These are phyloP conservation scores for Cylindricascospora bacillispora DNA, from an alignment of 1,139 yeast genomes.

Conservation along the genomic window DNA sequence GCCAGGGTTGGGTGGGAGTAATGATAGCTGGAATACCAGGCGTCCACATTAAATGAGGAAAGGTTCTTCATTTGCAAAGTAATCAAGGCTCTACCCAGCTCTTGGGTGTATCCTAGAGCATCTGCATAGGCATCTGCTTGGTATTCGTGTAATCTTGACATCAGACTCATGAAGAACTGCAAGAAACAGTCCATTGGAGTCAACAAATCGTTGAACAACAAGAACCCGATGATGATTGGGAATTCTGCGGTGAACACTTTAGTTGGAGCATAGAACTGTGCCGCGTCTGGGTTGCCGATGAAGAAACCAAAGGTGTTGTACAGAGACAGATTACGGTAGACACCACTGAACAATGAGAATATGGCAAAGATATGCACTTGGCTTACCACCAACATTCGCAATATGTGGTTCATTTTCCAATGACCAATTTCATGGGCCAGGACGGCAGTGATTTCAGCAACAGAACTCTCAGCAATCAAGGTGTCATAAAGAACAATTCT, in stretches of 20 bases:
- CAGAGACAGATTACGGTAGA: conserved; percentile 65
- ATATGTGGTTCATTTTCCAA: conserved; percentile 82
- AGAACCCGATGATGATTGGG: conserved; percentile 72
- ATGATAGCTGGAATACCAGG: conserved; percentile 79
- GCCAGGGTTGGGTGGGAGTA: conserved; percentile 84
- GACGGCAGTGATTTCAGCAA: conserved; percentile 80
- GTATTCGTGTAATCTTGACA: conserved; percentile 78
- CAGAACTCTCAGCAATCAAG: conserved; percentile 63
- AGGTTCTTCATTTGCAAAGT: conserved; percentile 69
- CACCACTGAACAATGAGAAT: conserved; percentile 64
- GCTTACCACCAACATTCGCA: conserved; percentile 51
- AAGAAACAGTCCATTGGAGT: conserved; percentile 63
- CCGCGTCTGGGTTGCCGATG: conserved; percentile 12
- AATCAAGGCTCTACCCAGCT: conserved; percentile 61
- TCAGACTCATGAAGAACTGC: conserved; percentile 52
- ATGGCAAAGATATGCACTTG: conserved; percentile 53
- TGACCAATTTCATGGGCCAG: conserved; percentile 97
- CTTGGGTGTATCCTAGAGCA: conserved; percentile 54
- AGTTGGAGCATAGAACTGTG: conserved; percentile 7
- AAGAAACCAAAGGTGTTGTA: conserved; percentile 70
- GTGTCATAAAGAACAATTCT: conserved; percentile 91
- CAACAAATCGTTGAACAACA: conserved; percentile 60
- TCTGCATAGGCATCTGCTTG: conserved; percentile 87
- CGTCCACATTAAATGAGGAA: conserved; percentile 75
- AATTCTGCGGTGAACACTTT: conserved; percentile 28